phyloP scores from a whole-genome alignment of 2,329 filamentous ascomycete genomes.

The Fusarium sp. region DNA sequence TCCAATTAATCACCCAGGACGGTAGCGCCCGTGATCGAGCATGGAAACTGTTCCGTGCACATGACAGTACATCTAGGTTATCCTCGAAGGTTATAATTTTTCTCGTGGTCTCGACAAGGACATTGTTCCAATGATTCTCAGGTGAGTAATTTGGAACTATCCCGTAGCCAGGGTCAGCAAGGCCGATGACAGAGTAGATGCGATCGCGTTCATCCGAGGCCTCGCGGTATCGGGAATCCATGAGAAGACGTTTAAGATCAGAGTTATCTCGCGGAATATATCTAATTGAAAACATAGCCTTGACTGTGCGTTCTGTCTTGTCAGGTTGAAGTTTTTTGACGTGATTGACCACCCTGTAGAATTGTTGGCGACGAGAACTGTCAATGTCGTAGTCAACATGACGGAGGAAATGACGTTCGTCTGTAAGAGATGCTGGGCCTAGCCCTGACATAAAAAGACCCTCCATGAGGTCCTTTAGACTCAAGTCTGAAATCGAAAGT shows the following conservation, averaged over 20 bases:
- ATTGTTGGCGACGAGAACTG: not conserved
- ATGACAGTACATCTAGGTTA: not conserved
- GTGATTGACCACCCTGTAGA: not conserved
- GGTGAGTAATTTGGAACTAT: constrained; percentile 6
- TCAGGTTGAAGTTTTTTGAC: no score
- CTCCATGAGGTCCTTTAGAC: no score
- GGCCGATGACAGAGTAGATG: constrained; percentile 11
- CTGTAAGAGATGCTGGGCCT: no score
- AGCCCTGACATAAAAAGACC: no score
- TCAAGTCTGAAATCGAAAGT: not conserved
- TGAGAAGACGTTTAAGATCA: not conserved
- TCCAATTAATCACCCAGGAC: constrained; percentile 20
- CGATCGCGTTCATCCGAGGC: constrained; percentile 7
- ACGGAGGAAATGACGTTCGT: no score
- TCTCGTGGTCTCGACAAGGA: constrained; percentile 6
- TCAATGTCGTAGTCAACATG: no score
- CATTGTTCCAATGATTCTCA: accelerated
- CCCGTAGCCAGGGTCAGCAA: not conserved
- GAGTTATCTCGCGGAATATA: accelerated
- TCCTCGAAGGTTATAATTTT: not conserved
- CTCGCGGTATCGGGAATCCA: accelerated
- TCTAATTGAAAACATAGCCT: no score
- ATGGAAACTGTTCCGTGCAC: accelerated
- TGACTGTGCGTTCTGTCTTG: no score
- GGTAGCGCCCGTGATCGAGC: not conserved